Evolutionary conservation across 169 alveolate genomes (phyloP).

Genomic region (Haemoproteus tartakovskyi): DNA sequence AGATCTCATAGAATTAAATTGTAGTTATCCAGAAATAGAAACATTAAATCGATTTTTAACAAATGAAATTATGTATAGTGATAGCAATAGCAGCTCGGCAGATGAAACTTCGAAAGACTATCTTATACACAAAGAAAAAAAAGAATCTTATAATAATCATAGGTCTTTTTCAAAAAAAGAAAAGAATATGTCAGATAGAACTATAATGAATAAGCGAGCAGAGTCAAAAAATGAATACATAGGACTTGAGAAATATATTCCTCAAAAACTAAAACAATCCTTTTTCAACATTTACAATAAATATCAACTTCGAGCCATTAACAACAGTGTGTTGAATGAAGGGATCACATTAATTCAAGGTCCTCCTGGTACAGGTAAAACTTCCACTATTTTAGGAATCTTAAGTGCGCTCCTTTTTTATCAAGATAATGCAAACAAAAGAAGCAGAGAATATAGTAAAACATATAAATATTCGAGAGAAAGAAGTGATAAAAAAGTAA

Average conservation of each 20-base stretch:
- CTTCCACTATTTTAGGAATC: slow-evolving; percentile 92
- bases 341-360: slow-evolving; percentile 95
- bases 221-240: neutral
- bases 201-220: neutral
- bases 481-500: no score
- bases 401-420: slow-evolving; percentile 81
- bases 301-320: slow-evolving; percentile 75
- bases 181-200: neutral
- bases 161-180: no score
- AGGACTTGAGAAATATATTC: slow-evolving; percentile 65
- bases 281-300: slow-evolving; percentile 68
- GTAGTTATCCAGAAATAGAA: neutral
- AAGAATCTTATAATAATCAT: no score
- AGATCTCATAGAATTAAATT: neutral
- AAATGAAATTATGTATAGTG: no score
- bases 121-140: no score
- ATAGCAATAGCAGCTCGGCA: no score
- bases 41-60: no score
- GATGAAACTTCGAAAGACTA: no score
- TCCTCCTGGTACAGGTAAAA: slow-evolving; percentile 99
- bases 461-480: no score
- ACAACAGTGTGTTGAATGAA: slow-evolving; percentile 68
- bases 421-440: neutral
- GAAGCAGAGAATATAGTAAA: neutral
- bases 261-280: slow-evolving; percentile 61